Base-by-base conservation (phyloP, 306 rosid species). In the Casuarina equisetifolia region DNA sequence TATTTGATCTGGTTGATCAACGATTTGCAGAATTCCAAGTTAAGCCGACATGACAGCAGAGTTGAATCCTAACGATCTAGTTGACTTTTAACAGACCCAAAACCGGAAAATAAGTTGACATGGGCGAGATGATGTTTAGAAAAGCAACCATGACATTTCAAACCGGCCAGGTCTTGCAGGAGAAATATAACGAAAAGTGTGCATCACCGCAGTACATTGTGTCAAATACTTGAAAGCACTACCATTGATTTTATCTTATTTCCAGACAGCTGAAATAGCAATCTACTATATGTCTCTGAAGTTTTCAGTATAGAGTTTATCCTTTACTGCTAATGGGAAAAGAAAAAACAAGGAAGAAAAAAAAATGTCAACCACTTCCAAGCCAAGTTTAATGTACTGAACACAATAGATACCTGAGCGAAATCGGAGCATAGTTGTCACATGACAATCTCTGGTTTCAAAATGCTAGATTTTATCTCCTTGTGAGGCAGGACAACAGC, bases 401-500 rank as follows among this genome's bases (percentile, higher is more conserved):
- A 40, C 36, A 67, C 20, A 17, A 1, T 17, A 42, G 71, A 67
- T 36, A 42, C 71, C 71, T n/a, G 11, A 42, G 42, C 32, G 11
- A 4, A 40, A 61, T 46, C 72, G 49, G 19, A 70, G 55, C 76
- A 75, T 16, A 53, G 70, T 36, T 15, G 40, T 92, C 86, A 94
- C 98, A 95, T 95, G 67, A 95, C 97, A 74, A 95, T 95, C 85
- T 95, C 98, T 17, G 98, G 98, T 86, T 92, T 95, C 92, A 91
- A 76, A 87, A 95, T 92, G 92, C 89, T 95, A n/a, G 97, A 79
- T 82, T 91, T 95, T 84, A 95, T 95, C 89, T 95, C 97, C 85
- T 95, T 95, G 88, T 95, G 97, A 51, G 98, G 98, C 88, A 95
- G 82, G 72, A 95, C 97, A 51, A 95, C 93, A 9, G 96, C 97